Evolutionary conservation across 257 asterid species (phyloP), one percentile per base, ranked within the genome.

Genomic region (Primulina eburnea): DNA sequence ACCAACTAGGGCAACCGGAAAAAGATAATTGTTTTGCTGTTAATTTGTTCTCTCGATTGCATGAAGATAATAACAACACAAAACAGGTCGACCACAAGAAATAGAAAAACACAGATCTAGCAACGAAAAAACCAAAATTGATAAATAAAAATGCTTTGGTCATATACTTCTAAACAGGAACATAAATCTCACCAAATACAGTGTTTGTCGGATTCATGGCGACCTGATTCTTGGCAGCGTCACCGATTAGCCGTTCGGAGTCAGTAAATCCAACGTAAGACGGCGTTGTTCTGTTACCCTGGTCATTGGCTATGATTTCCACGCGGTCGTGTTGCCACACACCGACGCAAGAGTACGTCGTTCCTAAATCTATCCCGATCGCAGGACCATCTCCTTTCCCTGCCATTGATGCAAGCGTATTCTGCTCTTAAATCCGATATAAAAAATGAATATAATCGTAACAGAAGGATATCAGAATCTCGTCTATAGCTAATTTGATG

Each of bases 261-360:
- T 90, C 97, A 11, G 95, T 90, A 69, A 90, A 90, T 2, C 72
- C 97, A 16, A 90, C 97, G 37, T 88, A 90, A 0, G 95, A 88
- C 64, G 95, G 95, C 34, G 97, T 90, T 4, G 97, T 90, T 43
- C 97, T 68, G 87, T 90, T 90, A 2, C 97, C 97, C 79, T 90
- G 97, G 71, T 90, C 97, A 65, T 90, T 90, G 65, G 97, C 95
- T 18, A 90, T 90, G 76, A 90, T 90, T 21, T 90, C 97, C 3
- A 90, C 97, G 4, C 97, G 95, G 64, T 90, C 95, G 67, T 90
- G 97, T 67, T 90, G 97, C 97, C 97, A 90, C 14, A 90, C 97
- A 17, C 97, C 97, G 58, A 90, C 97, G 79, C 97, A 90, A 0
- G 97, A 90, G 64, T 88, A 90, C 0, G 96, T 90, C 0, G 96